Evolutionary conservation across 805 yeast genomes (phyloP).

Genomic region (Starmerella geochares): DNA sequence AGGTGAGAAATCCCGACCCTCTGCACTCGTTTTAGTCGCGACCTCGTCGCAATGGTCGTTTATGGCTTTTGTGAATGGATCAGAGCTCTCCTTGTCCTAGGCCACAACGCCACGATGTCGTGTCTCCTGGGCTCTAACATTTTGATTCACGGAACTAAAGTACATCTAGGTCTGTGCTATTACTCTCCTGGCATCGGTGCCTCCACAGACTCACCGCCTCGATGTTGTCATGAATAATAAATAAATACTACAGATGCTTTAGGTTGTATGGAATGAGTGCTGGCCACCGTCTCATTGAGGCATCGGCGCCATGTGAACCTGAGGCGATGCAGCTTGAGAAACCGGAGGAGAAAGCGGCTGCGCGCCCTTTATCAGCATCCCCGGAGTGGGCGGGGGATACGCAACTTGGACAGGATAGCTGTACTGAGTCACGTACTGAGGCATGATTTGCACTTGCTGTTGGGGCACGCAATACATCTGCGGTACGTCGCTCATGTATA

Average conservation of each 20-base stretch:
- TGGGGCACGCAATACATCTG: slow-evolving; percentile 8
- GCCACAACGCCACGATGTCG: too few species aligned
- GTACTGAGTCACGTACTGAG: slow-evolving; percentile 11
- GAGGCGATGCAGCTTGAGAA: slow-evolving; percentile 3
- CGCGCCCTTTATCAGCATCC: neutral
- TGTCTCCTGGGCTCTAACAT: too few species aligned
- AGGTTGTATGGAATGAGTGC: neutral
- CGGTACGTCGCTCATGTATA: slow-evolving; percentile 3
- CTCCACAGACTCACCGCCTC: too few species aligned
- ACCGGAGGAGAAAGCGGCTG: slow-evolving; percentile 1
- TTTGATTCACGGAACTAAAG: too few species aligned
- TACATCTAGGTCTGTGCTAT: too few species aligned
- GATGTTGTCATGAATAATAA: neutral
- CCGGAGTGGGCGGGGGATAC: slow-evolving; percentile 7
- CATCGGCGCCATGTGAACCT: neutral
- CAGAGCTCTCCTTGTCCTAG: too few species aligned
- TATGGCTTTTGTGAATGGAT: too few species aligned
- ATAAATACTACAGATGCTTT: slow-evolving; percentile 1
- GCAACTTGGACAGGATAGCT: slow-evolving; percentile 8
- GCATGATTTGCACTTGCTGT: slow-evolving; percentile 17
- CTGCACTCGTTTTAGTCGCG: too few species aligned
- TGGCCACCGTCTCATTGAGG: neutral
- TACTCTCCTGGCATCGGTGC: too few species aligned
- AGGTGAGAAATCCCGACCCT: too few species aligned
- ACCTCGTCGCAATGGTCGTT: too few species aligned